Percentiles rank a stretch among this genome's conserved stretches.
Conservation (phyloP, 2,329 filamentous ascomycete species). For the Colletotrichum caudatum region DNA sequence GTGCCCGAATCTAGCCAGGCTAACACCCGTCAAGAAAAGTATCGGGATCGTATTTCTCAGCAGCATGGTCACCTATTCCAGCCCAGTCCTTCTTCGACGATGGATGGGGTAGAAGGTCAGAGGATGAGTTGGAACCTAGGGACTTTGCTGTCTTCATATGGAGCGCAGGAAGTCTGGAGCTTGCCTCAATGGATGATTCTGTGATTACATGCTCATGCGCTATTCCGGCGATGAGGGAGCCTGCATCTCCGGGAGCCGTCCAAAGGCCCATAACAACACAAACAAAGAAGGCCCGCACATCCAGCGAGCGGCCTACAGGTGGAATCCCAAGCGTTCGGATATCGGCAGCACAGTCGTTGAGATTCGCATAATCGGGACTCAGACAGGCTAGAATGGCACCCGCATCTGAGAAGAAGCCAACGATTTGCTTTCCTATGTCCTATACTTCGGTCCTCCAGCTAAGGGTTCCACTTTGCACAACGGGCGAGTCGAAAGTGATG, state of each 20-base stretch:
- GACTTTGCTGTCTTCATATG: conserved; percentile 16
- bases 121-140: neutral
- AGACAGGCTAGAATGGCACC: rapidly evolving
- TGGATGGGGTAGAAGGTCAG: too few species aligned
- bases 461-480: rapidly evolving
- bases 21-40: conserved; percentile 3
- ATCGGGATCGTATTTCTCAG: neutral
- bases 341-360: neutral
- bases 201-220: conserved; percentile 8
- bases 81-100: neutral
- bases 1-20: conserved; percentile 11
- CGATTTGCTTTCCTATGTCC: too few species aligned
- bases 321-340: neutral
- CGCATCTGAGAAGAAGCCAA: neutral
- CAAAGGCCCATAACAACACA: conserved; percentile 13
- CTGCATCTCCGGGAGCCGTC: conserved; percentile 23
- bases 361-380: neutral
- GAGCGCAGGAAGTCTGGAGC: neutral
- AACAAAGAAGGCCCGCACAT: conserved; percentile 11
- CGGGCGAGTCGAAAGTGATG: neutral
- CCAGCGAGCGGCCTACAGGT: neutral
- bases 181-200: neutral
- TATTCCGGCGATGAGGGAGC: conserved; percentile 20
- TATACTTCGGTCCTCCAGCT: neutral
- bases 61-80: conserved; percentile 9